phyloP scores from a whole-genome alignment of 202 grass and related monocot species.

The Musa balbisiana region DNA sequence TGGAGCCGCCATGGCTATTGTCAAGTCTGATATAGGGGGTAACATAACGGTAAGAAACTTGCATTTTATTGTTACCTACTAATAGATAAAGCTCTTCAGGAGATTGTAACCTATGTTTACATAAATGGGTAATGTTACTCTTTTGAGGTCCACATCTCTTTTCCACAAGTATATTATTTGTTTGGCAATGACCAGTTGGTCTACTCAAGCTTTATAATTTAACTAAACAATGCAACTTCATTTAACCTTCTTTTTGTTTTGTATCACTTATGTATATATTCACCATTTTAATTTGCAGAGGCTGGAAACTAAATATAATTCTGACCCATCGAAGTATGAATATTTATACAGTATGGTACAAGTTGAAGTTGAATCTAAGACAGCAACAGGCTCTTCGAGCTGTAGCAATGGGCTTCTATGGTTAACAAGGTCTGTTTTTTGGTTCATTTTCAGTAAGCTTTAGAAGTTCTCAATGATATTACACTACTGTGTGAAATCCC shows the following conservation, averaged over 20 bases:
- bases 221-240: too few relatives aligned
- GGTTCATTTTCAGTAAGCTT: not conserved
- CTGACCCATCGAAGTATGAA: constrained; percentile 57
- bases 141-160: too few relatives aligned
- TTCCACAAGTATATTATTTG: too few relatives aligned
- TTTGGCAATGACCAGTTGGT: too few relatives aligned
- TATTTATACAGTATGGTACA: constrained; percentile 62
- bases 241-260: not conserved
- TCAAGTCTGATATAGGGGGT: constrained; percentile 72
- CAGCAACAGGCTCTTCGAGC: constrained; percentile 72
- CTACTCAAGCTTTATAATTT: too few relatives aligned
- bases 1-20: constrained; percentile 69
- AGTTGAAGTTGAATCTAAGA: constrained; percentile 67
- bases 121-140: too few relatives aligned
- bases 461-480: not conserved
- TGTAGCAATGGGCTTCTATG: constrained; percentile 77
- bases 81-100: too few relatives aligned
- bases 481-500: too few relatives aligned
- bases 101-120: too few relatives aligned
- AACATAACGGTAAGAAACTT: constrained; percentile 54
- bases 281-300: constrained; percentile 31
- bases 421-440: constrained; percentile 54
- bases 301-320: constrained; percentile 63
- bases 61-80: not conserved
- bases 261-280: not conserved